Evolutionary conservation across 495 filamentous ascomycete genomes (phyloP).

Genomic region (Venustampulla echinocandica): DNA sequence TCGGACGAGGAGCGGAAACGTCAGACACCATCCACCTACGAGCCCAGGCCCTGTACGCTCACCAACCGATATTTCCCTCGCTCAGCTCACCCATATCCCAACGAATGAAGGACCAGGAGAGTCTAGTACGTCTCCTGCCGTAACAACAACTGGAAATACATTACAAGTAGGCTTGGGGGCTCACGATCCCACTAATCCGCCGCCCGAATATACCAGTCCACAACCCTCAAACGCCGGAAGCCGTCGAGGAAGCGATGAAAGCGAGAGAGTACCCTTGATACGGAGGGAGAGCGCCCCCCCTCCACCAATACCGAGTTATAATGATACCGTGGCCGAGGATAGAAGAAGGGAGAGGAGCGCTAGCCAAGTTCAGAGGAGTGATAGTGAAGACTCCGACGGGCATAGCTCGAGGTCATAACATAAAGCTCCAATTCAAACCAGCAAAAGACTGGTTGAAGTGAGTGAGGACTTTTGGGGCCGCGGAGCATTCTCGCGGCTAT

Average conservation of each 20-base stretch:
- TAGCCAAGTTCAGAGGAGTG: too few relatives aligned
- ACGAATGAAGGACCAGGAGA: constrained; percentile 72
- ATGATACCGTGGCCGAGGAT: constrained; percentile 46
- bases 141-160: not conserved
- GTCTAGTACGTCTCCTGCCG: constrained; percentile 42
- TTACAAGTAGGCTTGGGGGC: constrained; percentile 14
- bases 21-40: constrained; percentile 58
- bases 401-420: too few relatives aligned
- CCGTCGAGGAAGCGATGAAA: constrained; percentile 40
- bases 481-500: too few relatives aligned
- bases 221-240: constrained; percentile 43
- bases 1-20: constrained; percentile 49
- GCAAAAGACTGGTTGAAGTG: too few relatives aligned
- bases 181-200: constrained; percentile 36
- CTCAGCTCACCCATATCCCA: constrained; percentile 59
- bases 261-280: constrained; percentile 25
- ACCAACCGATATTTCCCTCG: constrained; percentile 95
- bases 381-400: too few relatives aligned
- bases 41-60: constrained; percentile 85
- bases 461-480: too few relatives aligned
- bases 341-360: constrained; percentile 15
- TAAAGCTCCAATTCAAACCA: too few relatives aligned
- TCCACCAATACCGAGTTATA: constrained; percentile 58
- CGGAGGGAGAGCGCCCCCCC: constrained; percentile 30
- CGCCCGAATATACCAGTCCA: constrained; percentile 70